Evolutionary conservation across 495 filamentous ascomycete genomes (phyloP).

Genomic region (Bombardia bombarda): DNA sequence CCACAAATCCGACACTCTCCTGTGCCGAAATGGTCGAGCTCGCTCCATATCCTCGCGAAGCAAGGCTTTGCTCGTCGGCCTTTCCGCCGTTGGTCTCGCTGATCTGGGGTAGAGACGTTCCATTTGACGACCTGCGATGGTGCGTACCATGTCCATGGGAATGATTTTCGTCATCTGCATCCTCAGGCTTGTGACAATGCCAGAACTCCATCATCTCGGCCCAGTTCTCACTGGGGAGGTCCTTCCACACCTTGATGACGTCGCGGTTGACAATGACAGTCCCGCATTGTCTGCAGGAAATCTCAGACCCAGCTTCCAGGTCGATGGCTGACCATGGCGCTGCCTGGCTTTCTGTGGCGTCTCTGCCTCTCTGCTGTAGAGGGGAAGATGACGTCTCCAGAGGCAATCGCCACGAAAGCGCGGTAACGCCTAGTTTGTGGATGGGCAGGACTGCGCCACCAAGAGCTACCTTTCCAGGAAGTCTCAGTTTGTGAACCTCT

Average conservation of each 20-base stretch:
- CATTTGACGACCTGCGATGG: background rate
- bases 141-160: conserved; percentile 13
- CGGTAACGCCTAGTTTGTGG: conserved; percentile 25
- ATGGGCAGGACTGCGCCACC: conserved; percentile 28
- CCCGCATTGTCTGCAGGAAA: conserved; percentile 59
- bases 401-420: conserved; percentile 66
- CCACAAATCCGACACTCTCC: conserved; percentile 64
- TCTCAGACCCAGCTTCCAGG: conserved; percentile 42
- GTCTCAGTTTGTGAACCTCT: conserved; percentile 45
- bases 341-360: conserved; percentile 19
- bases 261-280: conserved; percentile 33
- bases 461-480: conserved; percentile 54
- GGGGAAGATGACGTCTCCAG: no score
- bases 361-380: no score
- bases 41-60: conserved; percentile 67
- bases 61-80: conserved; percentile 35
- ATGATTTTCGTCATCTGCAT: conserved; percentile 27
- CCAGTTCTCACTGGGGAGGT: conserved; percentile 94
- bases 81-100: conserved; percentile 10
- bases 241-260: conserved; percentile 66
- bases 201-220: conserved; percentile 99
- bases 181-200: conserved; percentile 90
- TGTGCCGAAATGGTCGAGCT: conserved; percentile 57
- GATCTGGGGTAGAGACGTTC: background rate
- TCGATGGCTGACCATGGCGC: conserved; percentile 67